Percentiles rank a stretch among this genome's conserved stretches.
Evolutionary conservation across 2,329 filamentous ascomycete species (phyloP).

Genomic region (Fusarium robinianum): DNA sequence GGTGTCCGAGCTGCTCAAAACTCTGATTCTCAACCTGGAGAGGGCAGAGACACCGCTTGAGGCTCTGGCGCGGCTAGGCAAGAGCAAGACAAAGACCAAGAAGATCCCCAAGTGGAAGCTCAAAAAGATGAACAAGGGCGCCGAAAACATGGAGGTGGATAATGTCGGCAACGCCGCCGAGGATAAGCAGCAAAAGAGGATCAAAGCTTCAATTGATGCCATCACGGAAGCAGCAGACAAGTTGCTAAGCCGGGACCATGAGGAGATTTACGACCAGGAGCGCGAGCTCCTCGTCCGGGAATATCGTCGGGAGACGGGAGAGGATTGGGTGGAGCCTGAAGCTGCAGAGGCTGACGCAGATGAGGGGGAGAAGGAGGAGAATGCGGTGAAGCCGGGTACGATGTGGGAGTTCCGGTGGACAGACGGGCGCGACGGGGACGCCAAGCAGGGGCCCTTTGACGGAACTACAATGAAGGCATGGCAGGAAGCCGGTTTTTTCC

Average conservation of each 20-base stretch:
- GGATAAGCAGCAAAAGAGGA: slow-evolving; percentile 69
- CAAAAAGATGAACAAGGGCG: slow-evolving; percentile 65
- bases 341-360: slow-evolving; percentile 39
- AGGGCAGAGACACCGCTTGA: slow-evolving; percentile 86
- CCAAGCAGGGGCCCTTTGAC: slow-evolving; percentile 86
- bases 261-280: slow-evolving; percentile 90
- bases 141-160: slow-evolving; percentile 73
- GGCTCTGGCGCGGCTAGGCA: slow-evolving; percentile 80
- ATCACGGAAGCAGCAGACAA: slow-evolving; percentile 92
- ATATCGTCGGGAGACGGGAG: slow-evolving; percentile 83
- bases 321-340: slow-evolving; percentile 71
- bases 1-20: slow-evolving; percentile 72
- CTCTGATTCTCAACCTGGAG: slow-evolving; percentile 74
- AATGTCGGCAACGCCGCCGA: slow-evolving; percentile 48
- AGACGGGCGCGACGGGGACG: slow-evolving; percentile 79
- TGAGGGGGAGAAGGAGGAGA: slow-evolving; percentile 19
- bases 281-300: slow-evolving; percentile 82
- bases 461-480: slow-evolving; percentile 84
- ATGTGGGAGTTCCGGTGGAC: slow-evolving; percentile 92
- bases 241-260: slow-evolving; percentile 78
- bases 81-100: slow-evolving; percentile 63
- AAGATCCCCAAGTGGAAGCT: slow-evolving; percentile 69
- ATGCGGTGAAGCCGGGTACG: slow-evolving; percentile 28
- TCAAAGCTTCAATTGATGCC: slow-evolving; percentile 74
- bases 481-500: slow-evolving; percentile 91